These are phyloP conservation scores for Ogataea hybrid DNA, from an alignment of 1,139 yeast species.

Conservation along the genomic window DNA sequence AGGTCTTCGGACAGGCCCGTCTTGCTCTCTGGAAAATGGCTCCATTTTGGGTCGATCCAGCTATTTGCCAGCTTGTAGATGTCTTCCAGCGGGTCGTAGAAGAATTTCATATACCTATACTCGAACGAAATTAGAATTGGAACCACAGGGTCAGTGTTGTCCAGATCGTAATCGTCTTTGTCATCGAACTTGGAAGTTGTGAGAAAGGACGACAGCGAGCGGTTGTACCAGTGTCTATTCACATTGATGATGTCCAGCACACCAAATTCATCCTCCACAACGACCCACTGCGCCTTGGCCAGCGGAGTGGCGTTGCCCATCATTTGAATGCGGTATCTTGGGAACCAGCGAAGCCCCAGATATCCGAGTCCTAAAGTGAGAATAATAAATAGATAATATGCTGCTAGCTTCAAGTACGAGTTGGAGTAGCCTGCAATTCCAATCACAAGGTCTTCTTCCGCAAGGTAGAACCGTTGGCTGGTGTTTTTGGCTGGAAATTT, in stretches of 20 bases:
- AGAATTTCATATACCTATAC: conserved; percentile 79
- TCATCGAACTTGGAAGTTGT: conserved; percentile 18
- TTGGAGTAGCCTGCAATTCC: conserved; percentile 89
- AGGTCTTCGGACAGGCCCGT: conserved; percentile 72
- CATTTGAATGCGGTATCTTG: conserved; percentile 65
- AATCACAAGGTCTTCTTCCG: conserved; percentile 91
- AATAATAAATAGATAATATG: conserved; percentile 57
- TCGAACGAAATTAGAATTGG: conserved; percentile 69
- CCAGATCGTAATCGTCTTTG: conserved; percentile 22
- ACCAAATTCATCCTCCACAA: conserved; percentile 90
- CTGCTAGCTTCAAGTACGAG: conserved; percentile 41
- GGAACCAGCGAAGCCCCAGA: conserved; percentile 80
- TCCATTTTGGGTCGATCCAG: conserved; percentile 86
- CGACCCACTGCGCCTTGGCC: conserved; percentile 89
- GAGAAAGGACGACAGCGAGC: conserved; percentile 69
- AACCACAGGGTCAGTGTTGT: conserved; percentile 57
- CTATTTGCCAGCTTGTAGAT: conserved; percentile 78
- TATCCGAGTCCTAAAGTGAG: conserved; percentile 70
- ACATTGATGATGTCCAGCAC: conserved; percentile 66
- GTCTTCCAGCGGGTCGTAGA: conserved; percentile 85
- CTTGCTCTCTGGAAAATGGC: conserved; percentile 50
- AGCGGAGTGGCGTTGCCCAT: conserved; percentile 67
- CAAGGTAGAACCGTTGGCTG: conserved; percentile 82
- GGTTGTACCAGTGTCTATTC: conserved; percentile 58
- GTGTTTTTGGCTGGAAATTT: conserved; percentile 44